phyloP scores from a whole-genome alignment of 805 yeast species.

The Metschnikowia amazonensis region DNA sequence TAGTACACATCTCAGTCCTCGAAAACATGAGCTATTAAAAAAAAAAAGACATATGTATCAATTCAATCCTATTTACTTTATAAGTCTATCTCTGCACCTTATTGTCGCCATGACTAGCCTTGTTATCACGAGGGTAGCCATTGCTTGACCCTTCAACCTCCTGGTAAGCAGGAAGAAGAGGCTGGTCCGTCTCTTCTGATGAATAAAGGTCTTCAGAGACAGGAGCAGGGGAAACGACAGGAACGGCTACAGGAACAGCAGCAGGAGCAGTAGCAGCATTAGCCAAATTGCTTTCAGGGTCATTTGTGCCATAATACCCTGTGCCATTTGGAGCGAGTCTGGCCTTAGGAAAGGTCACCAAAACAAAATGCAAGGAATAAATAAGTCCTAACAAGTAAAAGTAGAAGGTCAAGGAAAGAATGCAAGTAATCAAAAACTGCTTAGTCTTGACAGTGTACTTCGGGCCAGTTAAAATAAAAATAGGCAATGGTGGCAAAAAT shows the following conservation, averaged over 20 bases:
- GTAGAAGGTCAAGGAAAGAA: constrained; percentile 31
- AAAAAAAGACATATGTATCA: neutral
- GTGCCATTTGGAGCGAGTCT: constrained; percentile 2
- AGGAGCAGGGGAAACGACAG: neutral
- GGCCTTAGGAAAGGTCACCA: constrained; percentile 20
- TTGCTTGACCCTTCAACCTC: neutral
- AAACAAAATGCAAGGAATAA: constrained; percentile 29
- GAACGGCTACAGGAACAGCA: neutral
- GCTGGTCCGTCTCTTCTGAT: neutral
- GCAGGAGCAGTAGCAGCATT: neutral
- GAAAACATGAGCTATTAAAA: too few species aligned
- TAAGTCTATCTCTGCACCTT: neutral
- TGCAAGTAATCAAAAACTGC: constrained; percentile 28
- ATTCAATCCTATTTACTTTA: neutral
- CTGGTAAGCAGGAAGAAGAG: constrained; percentile 3
- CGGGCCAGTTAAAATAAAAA: constrained; percentile 27
- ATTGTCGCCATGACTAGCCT: neutral
- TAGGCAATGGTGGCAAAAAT: constrained; percentile 38
- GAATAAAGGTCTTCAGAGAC: neutral
- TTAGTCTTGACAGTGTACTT: constrained; percentile 30
- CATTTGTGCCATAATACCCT: constrained; percentile 1
- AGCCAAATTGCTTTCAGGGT: neutral
- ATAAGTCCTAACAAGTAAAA: constrained; percentile 27
- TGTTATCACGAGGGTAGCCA: neutral
- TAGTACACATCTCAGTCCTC: too few species aligned